These are phyloP conservation scores for Monilinia polystroma DNA, from an alignment of 2,329 filamentous ascomycete species.

Conservation along the genomic window DNA sequence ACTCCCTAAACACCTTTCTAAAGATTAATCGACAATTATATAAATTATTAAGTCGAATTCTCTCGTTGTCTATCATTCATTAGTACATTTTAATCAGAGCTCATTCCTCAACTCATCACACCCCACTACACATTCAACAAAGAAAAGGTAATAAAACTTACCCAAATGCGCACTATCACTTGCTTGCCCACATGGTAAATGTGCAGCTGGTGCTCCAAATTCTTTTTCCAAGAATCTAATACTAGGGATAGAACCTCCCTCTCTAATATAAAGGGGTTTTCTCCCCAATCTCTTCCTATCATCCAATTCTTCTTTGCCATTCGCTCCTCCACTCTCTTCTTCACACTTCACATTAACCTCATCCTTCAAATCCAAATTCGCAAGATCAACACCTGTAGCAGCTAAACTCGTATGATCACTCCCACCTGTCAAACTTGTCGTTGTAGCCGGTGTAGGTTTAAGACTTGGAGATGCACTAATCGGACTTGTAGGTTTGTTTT, in stretches of 20 bases:
- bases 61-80: conserved; percentile 68
- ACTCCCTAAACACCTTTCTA: conserved; percentile 67
- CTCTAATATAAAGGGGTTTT: conserved; percentile 87
- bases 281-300: conserved; percentile 35
- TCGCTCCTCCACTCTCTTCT: not conserved
- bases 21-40: conserved; percentile 93
- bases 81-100: not conserved
- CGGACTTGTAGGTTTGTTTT: conserved; percentile 25
- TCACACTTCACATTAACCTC: not conserved
- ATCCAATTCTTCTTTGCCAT: not conserved
- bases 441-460: conserved; percentile 50
- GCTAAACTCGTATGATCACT: conserved; percentile 41
- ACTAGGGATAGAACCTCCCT: conserved; percentile 91
- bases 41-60: conserved; percentile 83
- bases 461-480: conserved; percentile 30
- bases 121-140: not conserved
- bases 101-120: too few relatives aligned
- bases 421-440: conserved; percentile 50
- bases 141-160: not conserved
- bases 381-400: conserved; percentile 33
- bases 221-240: conserved; percentile 95
- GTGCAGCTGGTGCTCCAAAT: conserved; percentile 85
- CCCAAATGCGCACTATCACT: conserved; percentile 85
- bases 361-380: not conserved
- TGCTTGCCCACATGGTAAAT: conserved; percentile 90